Conservation (phyloP, 2,329 filamentous ascomycete genomes). For the Alternaria longipes region DNA sequence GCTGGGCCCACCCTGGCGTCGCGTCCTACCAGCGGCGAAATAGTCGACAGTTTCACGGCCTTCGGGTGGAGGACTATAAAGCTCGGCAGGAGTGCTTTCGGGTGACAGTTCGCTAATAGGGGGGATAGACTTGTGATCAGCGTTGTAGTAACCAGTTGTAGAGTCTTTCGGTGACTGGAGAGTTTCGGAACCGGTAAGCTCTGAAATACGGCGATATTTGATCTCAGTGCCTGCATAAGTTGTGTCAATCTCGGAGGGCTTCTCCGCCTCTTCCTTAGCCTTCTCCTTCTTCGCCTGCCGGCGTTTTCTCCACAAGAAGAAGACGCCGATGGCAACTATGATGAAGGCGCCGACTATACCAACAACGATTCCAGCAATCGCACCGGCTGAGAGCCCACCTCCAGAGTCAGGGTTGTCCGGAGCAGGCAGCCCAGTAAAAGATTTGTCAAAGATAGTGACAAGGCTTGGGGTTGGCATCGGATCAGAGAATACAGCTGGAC, state of each 20-base stretch:
- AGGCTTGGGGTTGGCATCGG: conserved; percentile 31
- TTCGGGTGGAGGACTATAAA: conserved; percentile 44
- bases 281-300: conserved; percentile 15
- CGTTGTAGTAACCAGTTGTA: conserved; percentile 37
- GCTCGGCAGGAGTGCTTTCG: conserved; percentile 44
- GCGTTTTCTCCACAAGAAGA: conserved; percentile 41
- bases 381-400: conserved; percentile 35
- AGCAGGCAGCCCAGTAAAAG: conserved; percentile 19
- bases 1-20: conserved; percentile 34
- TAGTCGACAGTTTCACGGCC: conserved; percentile 33
- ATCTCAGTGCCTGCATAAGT: conserved; percentile 37
- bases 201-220: conserved; percentile 45
- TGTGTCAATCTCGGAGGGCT: conserved; percentile 41
- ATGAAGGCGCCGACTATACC: conserved; percentile 42
- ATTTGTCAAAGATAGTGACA: conserved; percentile 35
- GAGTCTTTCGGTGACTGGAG: conserved; percentile 38
- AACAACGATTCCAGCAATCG: conserved; percentile 47
- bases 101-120: conserved; percentile 47
- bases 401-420: neutral
- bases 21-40: conserved; percentile 32
- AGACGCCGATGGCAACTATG: conserved; percentile 33
- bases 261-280: conserved; percentile 18
- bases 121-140: conserved; percentile 39
- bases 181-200: conserved; percentile 45
- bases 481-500: conserved; percentile 35